These are phyloP conservation scores for Aureobasidium subglaciale DNA, from an alignment of 2,329 filamentous ascomycete species.

Conservation along the genomic window DNA sequence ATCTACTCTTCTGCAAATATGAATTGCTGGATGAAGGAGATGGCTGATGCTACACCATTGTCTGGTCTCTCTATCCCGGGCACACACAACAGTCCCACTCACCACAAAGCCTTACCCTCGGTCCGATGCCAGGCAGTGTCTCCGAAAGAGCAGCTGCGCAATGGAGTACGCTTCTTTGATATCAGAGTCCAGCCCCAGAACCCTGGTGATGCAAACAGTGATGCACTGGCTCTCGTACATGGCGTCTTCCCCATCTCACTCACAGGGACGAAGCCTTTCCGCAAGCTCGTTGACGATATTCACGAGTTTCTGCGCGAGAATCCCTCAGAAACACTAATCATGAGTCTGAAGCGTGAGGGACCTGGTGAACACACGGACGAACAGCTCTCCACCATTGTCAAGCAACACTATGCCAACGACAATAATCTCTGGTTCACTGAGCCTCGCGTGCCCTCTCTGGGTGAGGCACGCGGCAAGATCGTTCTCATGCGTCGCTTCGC, in stretches of 20 bases:
- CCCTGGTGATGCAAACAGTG: conserved; percentile 48
- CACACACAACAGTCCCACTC: conserved; percentile 90
- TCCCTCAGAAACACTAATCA: conserved; percentile 72
- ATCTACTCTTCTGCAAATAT: conserved; percentile 67
- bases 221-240: conserved; percentile 77
- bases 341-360: conserved; percentile 89
- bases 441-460: conserved; percentile 68
- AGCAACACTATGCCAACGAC: conserved; percentile 58
- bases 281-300: conserved; percentile 63
- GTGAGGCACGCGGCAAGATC: conserved; percentile 72
- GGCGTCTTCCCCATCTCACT: conserved; percentile 82
- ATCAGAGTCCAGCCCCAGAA: conserved; percentile 67
- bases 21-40: conserved; percentile 70
- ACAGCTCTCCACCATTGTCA: conserved; percentile 67
- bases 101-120: conserved; percentile 75
- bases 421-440: conserved; percentile 68
- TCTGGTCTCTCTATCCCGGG: conserved; percentile 84
- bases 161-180: conserved; percentile 92
- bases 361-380: conserved; percentile 71
- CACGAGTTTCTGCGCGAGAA: conserved; percentile 65
- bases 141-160: conserved; percentile 69
- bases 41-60: conserved; percentile 65
- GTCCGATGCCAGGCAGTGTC: conserved; percentile 86
- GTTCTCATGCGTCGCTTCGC: conserved; percentile 76
- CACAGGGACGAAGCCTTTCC: conserved; percentile 72